Evolutionary conservation across 2,329 filamentous ascomycete genomes (phyloP).

Genomic region (Hymenoscyphus linearis): DNA sequence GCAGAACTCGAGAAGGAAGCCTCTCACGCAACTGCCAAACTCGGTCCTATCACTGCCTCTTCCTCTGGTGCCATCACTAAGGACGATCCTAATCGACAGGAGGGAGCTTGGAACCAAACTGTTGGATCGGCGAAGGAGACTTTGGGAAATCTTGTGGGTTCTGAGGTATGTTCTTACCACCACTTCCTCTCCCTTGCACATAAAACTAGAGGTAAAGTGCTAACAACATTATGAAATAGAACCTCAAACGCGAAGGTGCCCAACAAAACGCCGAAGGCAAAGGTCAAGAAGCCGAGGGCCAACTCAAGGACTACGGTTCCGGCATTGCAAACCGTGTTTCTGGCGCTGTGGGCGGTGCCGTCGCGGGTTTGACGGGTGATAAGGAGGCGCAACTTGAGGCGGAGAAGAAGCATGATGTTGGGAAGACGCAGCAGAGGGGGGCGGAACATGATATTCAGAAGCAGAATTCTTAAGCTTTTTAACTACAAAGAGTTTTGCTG

Average conservation of each 20-base stretch:
- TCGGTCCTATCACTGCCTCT: constrained; percentile 67
- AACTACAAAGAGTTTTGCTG: too few species aligned
- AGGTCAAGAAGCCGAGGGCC: constrained; percentile 75
- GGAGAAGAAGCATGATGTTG: constrained; percentile 65
- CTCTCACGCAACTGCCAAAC: constrained; percentile 69
- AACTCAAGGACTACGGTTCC: constrained; percentile 66
- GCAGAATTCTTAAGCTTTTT: constrained; percentile 33
- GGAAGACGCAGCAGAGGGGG: constrained; percentile 79
- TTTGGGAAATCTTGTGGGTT: constrained; percentile 69
- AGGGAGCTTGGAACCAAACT: constrained; percentile 83
- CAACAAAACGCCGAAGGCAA: constrained; percentile 78
- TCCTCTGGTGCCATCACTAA: constrained; percentile 63
- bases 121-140: constrained; percentile 81
- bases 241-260: constrained; percentile 66
- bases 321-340: constrained; percentile 63
- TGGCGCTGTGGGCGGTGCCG: constrained; percentile 65
- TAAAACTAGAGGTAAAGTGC: background rate
- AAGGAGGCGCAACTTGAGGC: constrained; percentile 57
- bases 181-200: too few species aligned
- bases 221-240: constrained; percentile 33
- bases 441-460: constrained; percentile 78
- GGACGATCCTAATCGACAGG: constrained; percentile 66
- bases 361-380: constrained; percentile 71
- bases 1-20: constrained; percentile 63
- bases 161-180: constrained; percentile 49